Evolutionary conservation across 2,329 filamentous ascomycete species (phyloP).

Genomic region (Ceratocystiopsis brevicomis): DNA sequence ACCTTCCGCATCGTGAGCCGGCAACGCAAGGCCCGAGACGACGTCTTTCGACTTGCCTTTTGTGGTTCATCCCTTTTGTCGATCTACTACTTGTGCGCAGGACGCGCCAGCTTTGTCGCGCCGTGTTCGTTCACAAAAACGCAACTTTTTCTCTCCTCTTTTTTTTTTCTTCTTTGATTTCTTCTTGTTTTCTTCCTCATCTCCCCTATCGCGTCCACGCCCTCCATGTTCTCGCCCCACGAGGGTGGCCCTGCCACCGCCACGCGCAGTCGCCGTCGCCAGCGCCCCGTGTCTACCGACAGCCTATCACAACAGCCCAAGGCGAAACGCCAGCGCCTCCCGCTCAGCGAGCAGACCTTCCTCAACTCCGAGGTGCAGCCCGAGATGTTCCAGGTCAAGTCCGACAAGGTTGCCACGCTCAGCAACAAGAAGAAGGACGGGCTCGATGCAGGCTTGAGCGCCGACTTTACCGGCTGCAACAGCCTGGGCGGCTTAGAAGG

Average conservation of each 20-base stretch:
- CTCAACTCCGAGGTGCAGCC: conserved; percentile 28
- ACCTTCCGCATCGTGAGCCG: too few relatives aligned
- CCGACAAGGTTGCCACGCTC: conserved; percentile 28
- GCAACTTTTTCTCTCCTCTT: not conserved
- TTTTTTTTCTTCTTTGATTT: not conserved
- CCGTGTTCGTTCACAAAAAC: not conserved
- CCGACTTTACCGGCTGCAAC: conserved; percentile 5
- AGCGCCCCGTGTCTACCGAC: conserved; percentile 38
- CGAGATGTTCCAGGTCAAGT: conserved; percentile 38
- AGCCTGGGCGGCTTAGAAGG: not conserved
- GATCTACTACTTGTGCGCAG: too few relatives aligned
- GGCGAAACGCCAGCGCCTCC: conserved; percentile 42
- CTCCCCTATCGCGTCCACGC: conserved; percentile 23
- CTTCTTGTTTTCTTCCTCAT: conserved; percentile 10
- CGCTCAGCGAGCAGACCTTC: conserved; percentile 37
- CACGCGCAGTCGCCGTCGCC: conserved; percentile 41
- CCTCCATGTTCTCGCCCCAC: conserved; percentile 38
- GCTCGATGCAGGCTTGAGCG: conserved; percentile 20
- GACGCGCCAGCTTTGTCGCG: too few relatives aligned
- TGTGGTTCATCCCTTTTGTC: too few relatives aligned
- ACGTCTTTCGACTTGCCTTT: too few relatives aligned
- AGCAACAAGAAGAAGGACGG: conserved; percentile 25
- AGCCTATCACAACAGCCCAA: conserved; percentile 37
- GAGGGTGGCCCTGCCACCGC: conserved; percentile 35
- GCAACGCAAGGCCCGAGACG: too few relatives aligned